These are phyloP conservation scores for Cladosporium austrohemisphaericum DNA, from an alignment of 2,329 filamentous ascomycete genomes.

Conservation along the genomic window DNA sequence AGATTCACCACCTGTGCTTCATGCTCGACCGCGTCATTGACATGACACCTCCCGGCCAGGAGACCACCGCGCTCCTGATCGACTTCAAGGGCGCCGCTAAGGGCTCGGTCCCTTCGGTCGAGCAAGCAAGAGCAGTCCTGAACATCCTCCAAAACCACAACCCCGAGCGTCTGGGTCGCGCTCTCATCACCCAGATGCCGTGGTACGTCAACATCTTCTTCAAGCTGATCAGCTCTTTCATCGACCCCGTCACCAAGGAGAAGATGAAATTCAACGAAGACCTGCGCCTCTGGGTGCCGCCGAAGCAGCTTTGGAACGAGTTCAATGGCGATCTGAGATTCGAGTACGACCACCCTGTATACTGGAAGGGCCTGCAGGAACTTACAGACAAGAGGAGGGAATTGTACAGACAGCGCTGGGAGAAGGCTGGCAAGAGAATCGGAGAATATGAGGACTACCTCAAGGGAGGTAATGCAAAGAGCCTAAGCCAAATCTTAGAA, in stretches of 20 bases:
- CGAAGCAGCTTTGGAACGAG: slow-evolving; percentile 75
- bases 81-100: slow-evolving; percentile 81
- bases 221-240: slow-evolving; percentile 92
- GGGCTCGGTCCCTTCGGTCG: slow-evolving; percentile 71
- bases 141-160: slow-evolving; percentile 93
- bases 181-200: slow-evolving; percentile 85
- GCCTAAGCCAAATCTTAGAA: slow-evolving; percentile 24
- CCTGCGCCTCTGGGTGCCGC: slow-evolving; percentile 74
- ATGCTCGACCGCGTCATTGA: slow-evolving; percentile 92
- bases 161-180: slow-evolving; percentile 83
- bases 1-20: slow-evolving; percentile 90
- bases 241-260: slow-evolving; percentile 86
- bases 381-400: slow-evolving; percentile 64
- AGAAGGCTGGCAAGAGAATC: slow-evolving; percentile 70
- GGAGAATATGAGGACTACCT: slow-evolving; percentile 87
- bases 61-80: slow-evolving; percentile 81
- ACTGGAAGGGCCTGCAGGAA: slow-evolving; percentile 82
- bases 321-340: slow-evolving; percentile 80
- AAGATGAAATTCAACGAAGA: slow-evolving; percentile 99
- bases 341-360: slow-evolving; percentile 80
- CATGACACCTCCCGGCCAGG: slow-evolving; percentile 79
- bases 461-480: slow-evolving; percentile 57
- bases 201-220: slow-evolving; percentile 93
- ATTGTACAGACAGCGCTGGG: slow-evolving; percentile 67
- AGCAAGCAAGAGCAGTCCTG: slow-evolving; percentile 77